These are phyloP conservation scores for Priceomyces fermenticarens DNA, from an alignment of 805 yeast genomes.

Conservation along the genomic window DNA sequence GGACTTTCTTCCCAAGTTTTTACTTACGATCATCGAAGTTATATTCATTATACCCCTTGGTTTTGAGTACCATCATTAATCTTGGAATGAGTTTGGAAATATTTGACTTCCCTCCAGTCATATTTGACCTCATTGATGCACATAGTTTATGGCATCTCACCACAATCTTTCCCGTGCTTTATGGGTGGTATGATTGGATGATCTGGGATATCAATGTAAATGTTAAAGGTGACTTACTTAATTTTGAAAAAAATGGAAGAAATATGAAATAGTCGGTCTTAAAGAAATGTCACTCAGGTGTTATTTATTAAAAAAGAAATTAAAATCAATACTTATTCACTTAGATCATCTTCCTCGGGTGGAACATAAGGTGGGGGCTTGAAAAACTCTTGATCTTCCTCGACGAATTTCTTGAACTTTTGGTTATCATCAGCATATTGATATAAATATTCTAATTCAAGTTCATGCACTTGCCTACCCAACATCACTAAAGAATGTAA, in stretches of 20 bases:
- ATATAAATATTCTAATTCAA: conserved; percentile 80
- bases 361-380: conserved; percentile 71
- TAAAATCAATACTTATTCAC: conserved; percentile 8
- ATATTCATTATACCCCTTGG: conserved; percentile 37
- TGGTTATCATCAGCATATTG: conserved; percentile 68
- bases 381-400: conserved; percentile 63
- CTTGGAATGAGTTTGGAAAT: conserved; percentile 86
- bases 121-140: conserved; percentile 70
- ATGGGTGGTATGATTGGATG: conserved; percentile 46
- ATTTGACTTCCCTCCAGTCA: conserved; percentile 79
- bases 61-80: conserved; percentile 42
- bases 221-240: conserved; percentile 15
- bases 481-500: conserved; percentile 86
- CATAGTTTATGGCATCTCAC: conserved; percentile 93
- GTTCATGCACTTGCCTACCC: conserved; percentile 92
- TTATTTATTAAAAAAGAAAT: conserved; percentile 1
- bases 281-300: neutral
- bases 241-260: conserved; percentile 3
- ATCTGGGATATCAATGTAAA: conserved; percentile 40
- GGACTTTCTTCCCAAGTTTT: conserved; percentile 26
- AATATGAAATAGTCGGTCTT: conserved; percentile 11
- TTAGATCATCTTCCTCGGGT: conserved; percentile 19
- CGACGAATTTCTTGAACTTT: conserved; percentile 45
- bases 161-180: conserved; percentile 54
- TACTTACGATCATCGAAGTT: conserved; percentile 34